phyloP scores from a whole-genome alignment of 805 yeast species.

The Scheffersomyces spartinae region DNA sequence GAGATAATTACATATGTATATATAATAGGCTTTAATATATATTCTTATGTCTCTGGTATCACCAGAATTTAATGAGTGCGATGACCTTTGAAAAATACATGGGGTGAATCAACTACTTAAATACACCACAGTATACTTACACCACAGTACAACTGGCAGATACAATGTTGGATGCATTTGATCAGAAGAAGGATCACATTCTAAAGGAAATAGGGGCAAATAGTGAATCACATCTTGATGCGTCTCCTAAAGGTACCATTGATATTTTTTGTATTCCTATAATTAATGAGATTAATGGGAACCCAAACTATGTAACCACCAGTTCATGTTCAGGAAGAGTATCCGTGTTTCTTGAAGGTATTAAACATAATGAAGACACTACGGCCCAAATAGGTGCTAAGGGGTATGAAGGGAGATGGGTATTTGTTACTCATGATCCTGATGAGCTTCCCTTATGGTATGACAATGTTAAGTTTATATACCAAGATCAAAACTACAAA shows the following conservation, averaged over 20 bases:
- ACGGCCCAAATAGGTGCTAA: constrained; percentile 52
- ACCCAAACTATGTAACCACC: constrained; percentile 66
- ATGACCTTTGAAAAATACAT: not conserved
- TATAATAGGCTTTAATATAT: no score
- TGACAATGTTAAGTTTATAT: constrained; percentile 14
- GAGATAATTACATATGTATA: constrained; percentile 13
- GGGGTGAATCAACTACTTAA: not conserved
- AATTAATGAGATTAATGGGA: constrained; percentile 53
- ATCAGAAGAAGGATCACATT: constrained; percentile 50
- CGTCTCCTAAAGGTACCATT: constrained; percentile 85
- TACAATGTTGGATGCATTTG: constrained; percentile 41
- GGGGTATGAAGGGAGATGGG: constrained; percentile 79
- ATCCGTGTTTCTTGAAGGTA: constrained; percentile 72
- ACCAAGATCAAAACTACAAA: constrained; percentile 1
- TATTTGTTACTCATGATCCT: constrained; percentile 64
- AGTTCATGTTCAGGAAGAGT: constrained; percentile 85
- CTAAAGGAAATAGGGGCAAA: constrained; percentile 39
- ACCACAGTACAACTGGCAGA: no score
- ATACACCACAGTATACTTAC: no score
- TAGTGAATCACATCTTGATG: constrained; percentile 36
- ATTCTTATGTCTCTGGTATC: no score
- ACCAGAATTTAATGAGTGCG: no score
- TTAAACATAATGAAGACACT: constrained; percentile 21
- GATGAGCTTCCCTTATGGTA: constrained; percentile 39
- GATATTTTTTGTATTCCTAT: constrained; percentile 66